phyloP scores from a whole-genome alignment of 257 asterid species.

The Leptodermis oblonga region DNA sequence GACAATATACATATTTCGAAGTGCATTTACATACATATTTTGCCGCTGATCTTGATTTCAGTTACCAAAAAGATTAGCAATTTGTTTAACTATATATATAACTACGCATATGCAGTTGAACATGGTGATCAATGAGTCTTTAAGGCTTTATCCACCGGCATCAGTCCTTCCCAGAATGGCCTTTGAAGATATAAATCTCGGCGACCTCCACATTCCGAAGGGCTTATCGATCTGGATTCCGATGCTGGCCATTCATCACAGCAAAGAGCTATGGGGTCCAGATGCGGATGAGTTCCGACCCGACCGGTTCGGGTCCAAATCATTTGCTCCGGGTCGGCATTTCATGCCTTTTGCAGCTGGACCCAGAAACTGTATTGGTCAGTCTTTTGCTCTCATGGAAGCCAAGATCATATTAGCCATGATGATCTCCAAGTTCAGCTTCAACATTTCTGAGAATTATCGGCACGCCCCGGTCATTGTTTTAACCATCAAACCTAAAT shows the following conservation, averaged over 20 bases:
- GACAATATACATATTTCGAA: too few relatives aligned
- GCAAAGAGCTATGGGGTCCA: constrained; percentile 75
- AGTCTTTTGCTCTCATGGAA: constrained; percentile 85
- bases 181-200: constrained; percentile 71
- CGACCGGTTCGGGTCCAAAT: constrained; percentile 43
- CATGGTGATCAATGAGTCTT: constrained; percentile 84
- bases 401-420: constrained; percentile 86
- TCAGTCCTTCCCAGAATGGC: constrained; percentile 91
- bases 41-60: background rate
- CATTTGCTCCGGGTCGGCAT: constrained; percentile 52
- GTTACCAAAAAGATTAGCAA: background rate
- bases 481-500: constrained; percentile 78
- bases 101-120: constrained; percentile 78
- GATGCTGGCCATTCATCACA: constrained; percentile 80
- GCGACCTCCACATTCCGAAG: constrained; percentile 77
- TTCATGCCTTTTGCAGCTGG: constrained; percentile 93
- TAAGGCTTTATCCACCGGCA: constrained; percentile 83
- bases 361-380: constrained; percentile 90
- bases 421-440: constrained; percentile 68
- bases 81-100: constrained; percentile 1
- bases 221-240: constrained; percentile 95
- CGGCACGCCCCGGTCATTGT: constrained; percentile 84
- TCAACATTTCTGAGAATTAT: constrained; percentile 60
- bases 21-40: background rate
- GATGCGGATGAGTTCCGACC: constrained; percentile 86